Evolutionary conservation across 192 early-diverging fungal species (phyloP).

Genomic region (Backusella liffmaniae): DNA sequence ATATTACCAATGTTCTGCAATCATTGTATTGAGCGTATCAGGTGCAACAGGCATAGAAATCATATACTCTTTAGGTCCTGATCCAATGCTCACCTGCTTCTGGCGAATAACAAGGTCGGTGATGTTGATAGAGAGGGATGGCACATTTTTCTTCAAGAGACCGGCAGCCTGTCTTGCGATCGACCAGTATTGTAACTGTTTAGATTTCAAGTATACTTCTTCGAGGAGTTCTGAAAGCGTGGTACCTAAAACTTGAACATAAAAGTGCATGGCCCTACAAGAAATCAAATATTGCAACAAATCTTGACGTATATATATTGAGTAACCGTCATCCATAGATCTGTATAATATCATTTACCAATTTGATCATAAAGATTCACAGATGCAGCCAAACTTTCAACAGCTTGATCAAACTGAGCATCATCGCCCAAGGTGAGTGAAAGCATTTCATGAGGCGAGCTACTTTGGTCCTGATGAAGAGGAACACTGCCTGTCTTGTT

Average conservation of each 20-base stretch:
- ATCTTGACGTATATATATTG: constrained; percentile 35
- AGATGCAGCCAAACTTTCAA: constrained; percentile 53
- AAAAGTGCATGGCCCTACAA: constrained; percentile 58
- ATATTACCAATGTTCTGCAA: constrained; percentile 60
- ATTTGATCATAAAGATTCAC: constrained; percentile 81
- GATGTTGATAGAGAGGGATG: constrained; percentile 73
- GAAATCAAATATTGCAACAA: constrained; percentile 75
- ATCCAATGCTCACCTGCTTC: constrained; percentile 75
- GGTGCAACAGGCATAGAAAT: constrained; percentile 71
- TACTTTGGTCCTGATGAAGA: background rate
- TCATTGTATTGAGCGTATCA: constrained; percentile 59
- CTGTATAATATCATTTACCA: constrained; percentile 5
- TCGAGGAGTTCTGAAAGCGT: constrained; percentile 63
- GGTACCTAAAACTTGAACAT: constrained; percentile 47
- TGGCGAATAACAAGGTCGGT: constrained; percentile 77
- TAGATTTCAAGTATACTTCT: constrained; percentile 80
- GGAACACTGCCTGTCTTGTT: constrained; percentile 5
- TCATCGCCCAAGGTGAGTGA: constrained; percentile 68
- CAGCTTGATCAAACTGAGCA: constrained; percentile 53
- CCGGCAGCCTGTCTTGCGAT: constrained; percentile 80
- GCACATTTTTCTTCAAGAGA: constrained; percentile 70
- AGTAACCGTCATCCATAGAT: background rate
- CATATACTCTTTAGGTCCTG: constrained; percentile 60
- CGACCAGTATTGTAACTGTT: constrained; percentile 67
- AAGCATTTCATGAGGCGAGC: constrained; percentile 33